Evolutionary conservation across 2,329 filamentous ascomycete species (phyloP), one percentile per base, ranked within the genome.

Genomic region (Phaeosphaeria sp.): DNA sequence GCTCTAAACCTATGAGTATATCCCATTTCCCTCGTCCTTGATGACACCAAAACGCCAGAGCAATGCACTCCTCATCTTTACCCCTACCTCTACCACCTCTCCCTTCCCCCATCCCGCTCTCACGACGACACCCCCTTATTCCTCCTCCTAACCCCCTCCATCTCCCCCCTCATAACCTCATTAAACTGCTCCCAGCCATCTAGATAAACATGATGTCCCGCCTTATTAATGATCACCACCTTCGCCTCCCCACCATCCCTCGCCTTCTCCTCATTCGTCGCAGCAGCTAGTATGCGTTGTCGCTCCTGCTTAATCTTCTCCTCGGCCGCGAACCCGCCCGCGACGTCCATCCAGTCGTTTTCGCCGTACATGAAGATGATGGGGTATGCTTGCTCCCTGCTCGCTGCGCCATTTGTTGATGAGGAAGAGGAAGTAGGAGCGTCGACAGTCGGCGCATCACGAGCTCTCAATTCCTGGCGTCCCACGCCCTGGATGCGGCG

Each of bases 271-370:
- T 92, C 89, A 1, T 84, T 81, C 0, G 85, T 89, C 7, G 85
- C 90, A 21, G 84, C 77, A 13, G 83, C 78, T 3, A 97, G 79
- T 0, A 85, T 82, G 49, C 86, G 85, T 24, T 79, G 78, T 63
- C 85, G 86, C 61, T 89, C 87, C 56, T 89, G 83, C 59, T 91
- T 89, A 13, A 98, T 84, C 75, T 90, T 93, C 77, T 93, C 87
- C 71, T 91, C 87, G 0, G 93, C 89, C 0, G 91, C 92, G 47
- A 89, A 87, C 0, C 95, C 95, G 25, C 93, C 95, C 0, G 88
- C 87, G 8, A 95, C 89, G 66, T 99, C 95, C 95, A 99, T 99
- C 95, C 95, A 99, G 81, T 99, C 95, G 72, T 95, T 89, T 69
- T 98, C 93, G 62, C 95, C 95, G 74, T 99, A 99, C 91, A 98